Conservation (phyloP, 1,284 basidiomycete species). For the Rhodofomes roseus region DNA sequence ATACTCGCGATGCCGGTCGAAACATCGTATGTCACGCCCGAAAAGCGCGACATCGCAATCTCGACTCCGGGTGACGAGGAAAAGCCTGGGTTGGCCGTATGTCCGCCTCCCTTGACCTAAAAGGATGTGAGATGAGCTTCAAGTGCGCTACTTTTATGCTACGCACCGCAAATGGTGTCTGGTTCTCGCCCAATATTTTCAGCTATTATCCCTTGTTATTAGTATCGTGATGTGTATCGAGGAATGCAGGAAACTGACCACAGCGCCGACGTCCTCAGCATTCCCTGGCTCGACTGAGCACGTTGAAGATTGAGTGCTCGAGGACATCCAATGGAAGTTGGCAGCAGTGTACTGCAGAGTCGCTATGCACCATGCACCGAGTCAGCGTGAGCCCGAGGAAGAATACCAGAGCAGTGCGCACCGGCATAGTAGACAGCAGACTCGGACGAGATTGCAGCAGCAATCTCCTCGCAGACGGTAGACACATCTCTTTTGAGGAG, state of each 20-base stretch:
- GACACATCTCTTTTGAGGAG: neutral
- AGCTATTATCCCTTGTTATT: slow-evolving; percentile 26
- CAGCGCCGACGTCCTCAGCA: slow-evolving; percentile 22
- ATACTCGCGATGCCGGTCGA: slow-evolving; percentile 33
- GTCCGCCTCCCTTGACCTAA: slow-evolving; percentile 48
- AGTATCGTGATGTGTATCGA: slow-evolving; percentile 6
- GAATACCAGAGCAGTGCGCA: neutral
- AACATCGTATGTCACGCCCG: slow-evolving; percentile 33
- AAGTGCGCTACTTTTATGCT: neutral
- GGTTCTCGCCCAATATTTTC: slow-evolving; percentile 36
- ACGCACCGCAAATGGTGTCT: slow-evolving; percentile 37
- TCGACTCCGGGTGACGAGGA: slow-evolving; percentile 51
- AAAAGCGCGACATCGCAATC: slow-evolving; percentile 44
- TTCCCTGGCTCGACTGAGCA: slow-evolving; percentile 25
- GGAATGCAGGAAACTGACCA: slow-evolving; percentile 20
- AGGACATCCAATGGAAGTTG: slow-evolving; percentile 27
- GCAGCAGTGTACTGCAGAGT: slow-evolving; percentile 18
- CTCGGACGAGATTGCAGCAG: neutral
- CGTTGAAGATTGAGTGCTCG: slow-evolving; percentile 19
- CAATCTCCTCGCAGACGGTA: slow-evolving; percentile 1
- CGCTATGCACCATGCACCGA: slow-evolving; percentile 17
- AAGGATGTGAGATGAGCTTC: neutral
- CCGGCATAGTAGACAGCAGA: slow-evolving; percentile 1
- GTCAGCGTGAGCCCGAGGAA: slow-evolving; percentile 4
- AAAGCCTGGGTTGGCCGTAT: slow-evolving; percentile 43